Evolutionary conservation across 2,329 filamentous ascomycete genomes (phyloP).

Genomic region (Huntiella bhutanensis): DNA sequence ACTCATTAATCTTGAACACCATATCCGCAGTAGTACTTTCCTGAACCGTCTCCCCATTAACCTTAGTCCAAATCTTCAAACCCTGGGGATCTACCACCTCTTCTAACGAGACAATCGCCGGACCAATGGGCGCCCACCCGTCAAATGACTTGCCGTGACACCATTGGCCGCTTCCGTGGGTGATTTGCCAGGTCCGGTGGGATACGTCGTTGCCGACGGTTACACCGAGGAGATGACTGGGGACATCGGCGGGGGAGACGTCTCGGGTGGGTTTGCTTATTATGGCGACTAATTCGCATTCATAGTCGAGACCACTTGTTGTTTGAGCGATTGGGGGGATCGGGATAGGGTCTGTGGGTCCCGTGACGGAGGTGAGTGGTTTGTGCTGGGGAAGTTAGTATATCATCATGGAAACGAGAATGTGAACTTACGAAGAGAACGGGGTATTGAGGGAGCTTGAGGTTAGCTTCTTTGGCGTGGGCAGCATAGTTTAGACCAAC

Average conservation of each 20-base stretch:
- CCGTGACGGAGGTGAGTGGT: constrained; percentile 44
- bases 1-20: constrained; percentile 43
- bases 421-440: constrained; percentile 35
- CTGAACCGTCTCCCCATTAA: constrained; percentile 41
- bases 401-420: background rate
- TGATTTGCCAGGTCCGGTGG: constrained; percentile 58
- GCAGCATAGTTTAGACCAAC: constrained; percentile 54
- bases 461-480: constrained; percentile 45
- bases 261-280: constrained; percentile 50
- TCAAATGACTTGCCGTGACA: constrained; percentile 56
- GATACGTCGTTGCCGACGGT: constrained; percentile 63
- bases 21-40: constrained; percentile 34
- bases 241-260: constrained; percentile 43
- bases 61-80: constrained; percentile 34
- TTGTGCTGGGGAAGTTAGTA: constrained; percentile 32
- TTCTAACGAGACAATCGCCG: constrained; percentile 43
- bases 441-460: constrained; percentile 52
- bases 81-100: constrained; percentile 38
- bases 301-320: constrained; percentile 52
- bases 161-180: constrained; percentile 51
- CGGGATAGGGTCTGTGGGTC: constrained; percentile 47
- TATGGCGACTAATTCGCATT: constrained; percentile 58
- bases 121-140: constrained; percentile 56
- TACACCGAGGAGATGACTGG: constrained; percentile 60
- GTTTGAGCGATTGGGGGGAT: constrained; percentile 47